Percentiles rank a stretch among this genome's conserved stretches.
These are phyloP conservation scores for Kuraishia cidri DNA, from an alignment of 805 yeast genomes.

Conservation along the genomic window DNA sequence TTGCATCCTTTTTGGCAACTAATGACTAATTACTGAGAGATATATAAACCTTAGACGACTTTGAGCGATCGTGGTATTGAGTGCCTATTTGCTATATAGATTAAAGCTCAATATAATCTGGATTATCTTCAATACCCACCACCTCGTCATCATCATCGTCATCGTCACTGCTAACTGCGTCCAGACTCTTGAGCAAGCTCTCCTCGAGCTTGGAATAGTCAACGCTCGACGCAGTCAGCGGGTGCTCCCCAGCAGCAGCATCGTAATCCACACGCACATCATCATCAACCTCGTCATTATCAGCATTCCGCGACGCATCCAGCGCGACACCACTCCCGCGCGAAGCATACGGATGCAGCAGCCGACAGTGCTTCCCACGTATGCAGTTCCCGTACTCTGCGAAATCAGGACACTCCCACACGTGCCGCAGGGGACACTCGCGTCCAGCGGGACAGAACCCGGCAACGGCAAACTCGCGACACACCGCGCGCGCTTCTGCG, in stretches of 20 bases:
- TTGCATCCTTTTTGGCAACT: too few species aligned
- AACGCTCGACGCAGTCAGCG: too few species aligned
- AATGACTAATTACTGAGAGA: too few species aligned
- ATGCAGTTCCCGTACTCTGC: constrained; percentile 54
- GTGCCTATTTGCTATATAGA: not conserved
- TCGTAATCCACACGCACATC: constrained; percentile 4
- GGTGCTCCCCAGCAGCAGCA: too few species aligned
- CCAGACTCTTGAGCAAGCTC: too few species aligned
- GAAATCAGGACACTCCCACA: constrained; percentile 62
- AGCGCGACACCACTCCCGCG: constrained; percentile 3
- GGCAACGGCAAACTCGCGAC: constrained; percentile 59
- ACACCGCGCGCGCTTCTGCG: constrained; percentile 27
- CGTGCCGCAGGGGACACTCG: constrained; percentile 48
- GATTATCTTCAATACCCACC: constrained; percentile 1
- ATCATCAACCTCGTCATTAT: constrained; percentile 15
- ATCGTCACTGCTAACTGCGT: not conserved
- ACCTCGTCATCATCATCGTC: not conserved
- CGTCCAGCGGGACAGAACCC: constrained; percentile 64
- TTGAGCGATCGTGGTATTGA: too few species aligned
- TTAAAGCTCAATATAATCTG: constrained; percentile 1
- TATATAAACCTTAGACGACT: too few species aligned
- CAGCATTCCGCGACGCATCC: constrained; percentile 14
- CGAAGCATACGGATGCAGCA: too few species aligned
- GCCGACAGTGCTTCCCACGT: constrained; percentile 38
- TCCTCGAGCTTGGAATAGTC: too few species aligned